These are phyloP conservation scores for Penicillium corylophilum DNA, from an alignment of 2,329 filamentous ascomycete species.

Conservation along the genomic window DNA sequence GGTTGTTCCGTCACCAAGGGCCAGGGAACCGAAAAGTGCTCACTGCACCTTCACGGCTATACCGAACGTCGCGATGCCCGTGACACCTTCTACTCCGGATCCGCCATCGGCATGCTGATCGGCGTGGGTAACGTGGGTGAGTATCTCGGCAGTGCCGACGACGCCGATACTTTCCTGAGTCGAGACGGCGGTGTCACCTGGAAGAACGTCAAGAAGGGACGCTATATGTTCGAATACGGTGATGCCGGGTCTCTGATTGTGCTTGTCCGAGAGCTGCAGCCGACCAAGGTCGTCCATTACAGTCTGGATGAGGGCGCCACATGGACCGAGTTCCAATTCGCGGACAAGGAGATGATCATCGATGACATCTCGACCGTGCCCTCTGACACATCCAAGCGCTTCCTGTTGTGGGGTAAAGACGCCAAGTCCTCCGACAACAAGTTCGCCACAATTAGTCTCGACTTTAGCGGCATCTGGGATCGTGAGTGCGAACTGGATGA, in stretches of 20 bases:
- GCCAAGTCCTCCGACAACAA: slow-evolving; percentile 46
- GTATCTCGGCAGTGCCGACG: slow-evolving; percentile 63
- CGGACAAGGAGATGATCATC: slow-evolving; percentile 68
- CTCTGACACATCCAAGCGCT: slow-evolving; percentile 85
- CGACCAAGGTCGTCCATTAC: slow-evolving; percentile 70
- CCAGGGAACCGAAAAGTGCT: slow-evolving; percentile 62
- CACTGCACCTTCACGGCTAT: slow-evolving; percentile 91
- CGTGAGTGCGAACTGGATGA: slow-evolving; percentile 68
- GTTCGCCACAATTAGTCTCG: slow-evolving; percentile 75
- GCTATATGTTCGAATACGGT: slow-evolving; percentile 90
- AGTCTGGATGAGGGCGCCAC: slow-evolving; percentile 75
- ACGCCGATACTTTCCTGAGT: slow-evolving; percentile 88
- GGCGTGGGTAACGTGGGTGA: slow-evolving; percentile 87
- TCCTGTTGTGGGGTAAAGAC: slow-evolving; percentile 79
- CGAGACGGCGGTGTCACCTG: slow-evolving; percentile 87
- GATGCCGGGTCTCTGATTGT: slow-evolving; percentile 93
- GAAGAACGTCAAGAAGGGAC: slow-evolving; percentile 81
- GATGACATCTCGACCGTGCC: slow-evolving; percentile 82
- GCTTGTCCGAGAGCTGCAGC: slow-evolving; percentile 70
- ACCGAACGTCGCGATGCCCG: slow-evolving; percentile 81
- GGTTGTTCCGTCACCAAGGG: slow-evolving; percentile 62
- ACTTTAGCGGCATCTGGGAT: slow-evolving; percentile 80
- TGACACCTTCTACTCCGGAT: slow-evolving; percentile 83
- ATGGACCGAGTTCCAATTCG: slow-evolving; percentile 76
- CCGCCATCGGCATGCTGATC: slow-evolving; percentile 87